These are phyloP conservation scores for Globisporangium ultimum DNA, from an alignment of 352 stramenopile species.

Conservation along the genomic window DNA sequence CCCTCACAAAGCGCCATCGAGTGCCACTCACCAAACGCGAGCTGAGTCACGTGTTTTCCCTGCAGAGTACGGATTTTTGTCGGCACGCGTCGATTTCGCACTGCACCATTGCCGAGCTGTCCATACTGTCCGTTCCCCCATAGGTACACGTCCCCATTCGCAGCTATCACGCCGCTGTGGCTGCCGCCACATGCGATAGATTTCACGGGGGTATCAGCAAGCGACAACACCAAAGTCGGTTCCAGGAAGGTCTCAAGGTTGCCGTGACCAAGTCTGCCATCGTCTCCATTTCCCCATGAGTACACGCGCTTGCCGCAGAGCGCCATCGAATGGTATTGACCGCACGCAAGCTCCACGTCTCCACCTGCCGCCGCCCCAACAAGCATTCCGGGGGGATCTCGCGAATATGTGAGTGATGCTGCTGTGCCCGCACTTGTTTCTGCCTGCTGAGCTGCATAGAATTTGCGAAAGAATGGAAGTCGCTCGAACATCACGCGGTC, in stretches of 20 bases:
- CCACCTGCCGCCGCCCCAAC: neutral
- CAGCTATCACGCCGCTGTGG: slow-evolving; percentile 49
- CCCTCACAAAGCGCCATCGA: slow-evolving; percentile 61
- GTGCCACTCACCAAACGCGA: slow-evolving; percentile 70
- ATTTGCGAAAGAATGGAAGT: slow-evolving; percentile 48
- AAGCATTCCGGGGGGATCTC: too few species aligned
- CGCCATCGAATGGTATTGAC: slow-evolving; percentile 59
- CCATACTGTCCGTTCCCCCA: slow-evolving; percentile 60
- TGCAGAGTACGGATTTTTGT: slow-evolving; percentile 41
- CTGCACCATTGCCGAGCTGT: slow-evolving; percentile 44
- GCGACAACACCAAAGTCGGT: slow-evolving; percentile 30
- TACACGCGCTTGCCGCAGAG: slow-evolving; percentile 39
- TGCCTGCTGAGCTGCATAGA: neutral
- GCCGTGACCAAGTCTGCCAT: slow-evolving; percentile 56
- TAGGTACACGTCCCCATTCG: slow-evolving; percentile 43
- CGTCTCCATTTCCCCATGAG: slow-evolving; percentile 63
- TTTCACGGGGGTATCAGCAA: slow-evolving; percentile 30
- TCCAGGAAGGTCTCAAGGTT: slow-evolving; percentile 38
- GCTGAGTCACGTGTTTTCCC: slow-evolving; percentile 37
- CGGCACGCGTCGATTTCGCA: slow-evolving; percentile 33
- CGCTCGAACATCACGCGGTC: slow-evolving; percentile 45
- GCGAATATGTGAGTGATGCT: too few species aligned
- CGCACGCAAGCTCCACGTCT: slow-evolving; percentile 44
- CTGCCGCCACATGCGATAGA: slow-evolving; percentile 50
- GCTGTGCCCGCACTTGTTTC: neutral